phyloP scores from a whole-genome alignment of 768 basidiomycete species.

The Lentinula lateritia region DNA sequence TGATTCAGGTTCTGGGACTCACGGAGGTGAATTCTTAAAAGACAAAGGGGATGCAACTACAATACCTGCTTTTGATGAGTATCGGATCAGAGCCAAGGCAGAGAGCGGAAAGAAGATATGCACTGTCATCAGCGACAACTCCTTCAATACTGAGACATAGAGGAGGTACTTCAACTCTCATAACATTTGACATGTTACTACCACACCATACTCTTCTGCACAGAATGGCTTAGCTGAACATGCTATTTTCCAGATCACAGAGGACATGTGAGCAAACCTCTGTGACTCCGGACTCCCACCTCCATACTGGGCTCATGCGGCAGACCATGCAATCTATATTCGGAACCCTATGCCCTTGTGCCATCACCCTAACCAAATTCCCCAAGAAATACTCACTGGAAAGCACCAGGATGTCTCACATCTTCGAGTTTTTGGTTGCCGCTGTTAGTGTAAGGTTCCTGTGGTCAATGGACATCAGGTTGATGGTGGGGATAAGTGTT shows the following conservation, averaged over 20 bases:
- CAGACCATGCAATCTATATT: not conserved
- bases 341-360: not conserved
- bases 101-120: not conserved
- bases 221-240: not conserved
- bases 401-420: not conserved
- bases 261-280: not conserved
- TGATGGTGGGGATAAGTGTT: too few relatives aligned
- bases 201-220: not conserved
- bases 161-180: constrained; percentile 11
- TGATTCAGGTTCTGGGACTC: not conserved
- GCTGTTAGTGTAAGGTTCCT: not conserved
- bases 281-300: not conserved
- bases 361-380: not conserved
- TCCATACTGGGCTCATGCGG: not conserved
- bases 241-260: not conserved
- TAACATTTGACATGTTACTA: not conserved
- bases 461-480: not conserved
- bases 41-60: not conserved
- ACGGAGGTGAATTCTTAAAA: not conserved
- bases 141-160: not conserved
- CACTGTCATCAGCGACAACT: constrained; percentile 11
- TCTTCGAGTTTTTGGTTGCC: not conserved
- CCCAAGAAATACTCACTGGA: not conserved
- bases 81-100: not conserved
- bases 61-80: not conserved